These are phyloP conservation scores for Reticulascus tulasneorum DNA, from an alignment of 2,329 filamentous ascomycete species.

Conservation along the genomic window DNA sequence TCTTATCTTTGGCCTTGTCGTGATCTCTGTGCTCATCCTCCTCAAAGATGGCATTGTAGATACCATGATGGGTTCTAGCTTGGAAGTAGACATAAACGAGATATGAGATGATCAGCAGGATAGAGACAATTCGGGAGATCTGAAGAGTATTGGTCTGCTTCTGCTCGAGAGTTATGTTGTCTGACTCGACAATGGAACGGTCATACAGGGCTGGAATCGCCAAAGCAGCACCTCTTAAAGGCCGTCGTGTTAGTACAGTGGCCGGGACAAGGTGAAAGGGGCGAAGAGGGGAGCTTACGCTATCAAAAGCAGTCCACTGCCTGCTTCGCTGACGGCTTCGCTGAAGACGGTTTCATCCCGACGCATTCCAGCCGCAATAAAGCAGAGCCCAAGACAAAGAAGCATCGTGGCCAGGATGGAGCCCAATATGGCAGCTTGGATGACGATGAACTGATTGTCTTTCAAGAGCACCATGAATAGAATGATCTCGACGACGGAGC, in stretches of 20 bases:
- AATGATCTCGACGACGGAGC: conserved; percentile 76
- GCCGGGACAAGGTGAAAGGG: conserved; percentile 4
- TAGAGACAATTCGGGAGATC: conserved; percentile 67
- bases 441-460: conserved; percentile 58
- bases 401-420: conserved; percentile 80
- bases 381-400: conserved; percentile 75
- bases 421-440: conserved; percentile 78
- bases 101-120: conserved; percentile 69
- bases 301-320: conserved; percentile 71
- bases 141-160: conserved; percentile 52
- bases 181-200: conserved; percentile 33
- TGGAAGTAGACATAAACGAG: conserved; percentile 68
- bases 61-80: conserved; percentile 69
- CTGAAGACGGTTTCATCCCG: conserved; percentile 69
- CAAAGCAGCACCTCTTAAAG: conserved; percentile 28
- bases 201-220: conserved; percentile 53
- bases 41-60: conserved; percentile 72
- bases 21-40: conserved; percentile 64
- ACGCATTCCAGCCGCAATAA: conserved; percentile 69
- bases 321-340: conserved; percentile 72
- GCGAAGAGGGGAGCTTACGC: conserved; percentile 52
- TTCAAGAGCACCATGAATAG: conserved; percentile 73
- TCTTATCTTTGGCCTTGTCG: conserved; percentile 57
- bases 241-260: conserved; percentile 1
- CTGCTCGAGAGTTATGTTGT: conserved; percentile 19